Evolutionary conservation across 1,139 yeast genomes (phyloP).

Genomic region (Diutina scorzettiae): DNA sequence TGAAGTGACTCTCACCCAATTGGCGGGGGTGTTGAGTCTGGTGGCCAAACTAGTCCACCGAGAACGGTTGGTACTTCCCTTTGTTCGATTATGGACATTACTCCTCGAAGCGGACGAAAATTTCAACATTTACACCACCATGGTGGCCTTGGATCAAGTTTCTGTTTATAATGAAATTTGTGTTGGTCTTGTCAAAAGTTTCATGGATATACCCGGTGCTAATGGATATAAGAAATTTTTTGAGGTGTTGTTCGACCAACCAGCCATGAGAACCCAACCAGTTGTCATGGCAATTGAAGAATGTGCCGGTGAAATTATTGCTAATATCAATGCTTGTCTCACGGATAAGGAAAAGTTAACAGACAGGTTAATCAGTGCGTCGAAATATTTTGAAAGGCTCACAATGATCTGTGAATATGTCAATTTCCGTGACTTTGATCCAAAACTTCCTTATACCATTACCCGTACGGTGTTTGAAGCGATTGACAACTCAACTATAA

Average conservation of each 20-base stretch:
- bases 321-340: background rate
- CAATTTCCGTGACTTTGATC: background rate
- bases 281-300: background rate
- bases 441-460: background rate
- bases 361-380: background rate
- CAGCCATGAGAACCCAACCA: background rate
- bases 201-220: background rate
- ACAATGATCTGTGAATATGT: background rate
- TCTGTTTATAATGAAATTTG: background rate
- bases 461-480: background rate
- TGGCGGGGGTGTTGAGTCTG: background rate
- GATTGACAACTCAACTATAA: background rate
- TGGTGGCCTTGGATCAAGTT: background rate
- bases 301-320: background rate
- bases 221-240: background rate
- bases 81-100: background rate
- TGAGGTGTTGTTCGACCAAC: background rate
- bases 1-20: background rate
- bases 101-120: background rate
- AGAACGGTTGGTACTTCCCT: background rate
- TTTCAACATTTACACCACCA: background rate
- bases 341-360: background rate
- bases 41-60: background rate
- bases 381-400: background rate
- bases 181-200: background rate